phyloP scores from a whole-genome alignment of 306 rosid species.

The Begonia peltatifolia region DNA sequence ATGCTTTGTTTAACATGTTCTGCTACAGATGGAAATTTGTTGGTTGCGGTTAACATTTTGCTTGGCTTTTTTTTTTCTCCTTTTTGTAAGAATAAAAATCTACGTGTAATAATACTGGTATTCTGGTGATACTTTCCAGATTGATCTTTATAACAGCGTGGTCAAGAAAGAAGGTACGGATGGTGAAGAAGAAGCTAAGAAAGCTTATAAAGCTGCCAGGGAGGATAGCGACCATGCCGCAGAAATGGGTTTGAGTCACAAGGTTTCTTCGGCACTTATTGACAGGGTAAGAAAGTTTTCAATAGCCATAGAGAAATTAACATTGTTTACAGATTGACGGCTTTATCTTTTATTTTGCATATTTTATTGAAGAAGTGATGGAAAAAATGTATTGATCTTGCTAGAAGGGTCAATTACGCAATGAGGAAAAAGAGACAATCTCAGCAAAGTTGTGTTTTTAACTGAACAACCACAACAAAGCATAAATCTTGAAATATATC shows the following conservation, averaged over 20 bases:
- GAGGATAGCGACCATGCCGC: constrained; percentile 37
- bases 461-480: no score
- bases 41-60: no score
- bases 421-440: no score
- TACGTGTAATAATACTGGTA: background rate
- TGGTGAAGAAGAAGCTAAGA: constrained; percentile 54
- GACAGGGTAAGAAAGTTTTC: constrained; percentile 39
- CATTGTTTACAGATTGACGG: no score
- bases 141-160: constrained; percentile 79
- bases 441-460: no score
- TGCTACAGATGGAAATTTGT: background rate
- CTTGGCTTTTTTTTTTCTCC: no score
- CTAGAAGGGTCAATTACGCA: no score
- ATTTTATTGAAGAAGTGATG: no score
- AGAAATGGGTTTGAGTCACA: constrained; percentile 35
- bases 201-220: constrained; percentile 88
- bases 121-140: constrained; percentile 25
- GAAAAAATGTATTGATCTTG: no score
- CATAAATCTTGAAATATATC: no score
- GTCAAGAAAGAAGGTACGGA: constrained; percentile 62
- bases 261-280: constrained; percentile 80
- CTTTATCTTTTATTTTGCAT: no score
- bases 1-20: background rate
- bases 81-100: background rate
- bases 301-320: constrained; percentile 1